Percentiles rank a stretch among this genome's conserved stretches.
Conservation (phyloP, 176 grass and related monocot genomes). For the Carex pumila region DNA sequence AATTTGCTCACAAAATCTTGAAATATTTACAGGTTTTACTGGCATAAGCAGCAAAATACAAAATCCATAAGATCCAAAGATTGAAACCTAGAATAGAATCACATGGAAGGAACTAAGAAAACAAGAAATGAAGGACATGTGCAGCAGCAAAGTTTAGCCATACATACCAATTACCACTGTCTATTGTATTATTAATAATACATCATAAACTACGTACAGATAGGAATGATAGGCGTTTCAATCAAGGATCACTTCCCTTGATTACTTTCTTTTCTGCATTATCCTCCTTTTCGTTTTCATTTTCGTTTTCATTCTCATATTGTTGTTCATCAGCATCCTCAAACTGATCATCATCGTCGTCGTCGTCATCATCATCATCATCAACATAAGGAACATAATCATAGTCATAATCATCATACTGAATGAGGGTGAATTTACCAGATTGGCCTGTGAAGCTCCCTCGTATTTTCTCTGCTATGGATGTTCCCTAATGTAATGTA, state of each 20-base stretch:
- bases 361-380: neutral
- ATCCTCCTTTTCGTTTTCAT: neutral
- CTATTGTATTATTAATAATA: too few species aligned
- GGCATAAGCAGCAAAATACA: slow-evolving; percentile 3
- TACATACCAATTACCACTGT: neutral
- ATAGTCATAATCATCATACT: slow-evolving; percentile 48
- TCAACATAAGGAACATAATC: neutral
- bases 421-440: slow-evolving; percentile 64
- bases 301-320: slow-evolving; percentile 17
- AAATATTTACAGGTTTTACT: slow-evolving; percentile 4
- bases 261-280: slow-evolving; percentile 24
- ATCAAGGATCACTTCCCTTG: neutral
- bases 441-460: slow-evolving; percentile 73
- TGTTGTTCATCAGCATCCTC: slow-evolving; percentile 18
- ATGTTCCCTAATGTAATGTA: slow-evolving; percentile 47
- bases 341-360: slow-evolving; percentile 8
- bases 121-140: slow-evolving; percentile 3
- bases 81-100: slow-evolving; percentile 3
- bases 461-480: slow-evolving; percentile 73
- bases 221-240: neutral
- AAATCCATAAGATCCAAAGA: slow-evolving; percentile 6
- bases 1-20: neutral
- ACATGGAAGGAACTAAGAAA: slow-evolving; percentile 14
- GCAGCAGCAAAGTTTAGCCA: neutral
- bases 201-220: neutral